Conservation (phyloP, 2,329 filamentous ascomycete genomes). For the Zasmidium cellare region DNA sequence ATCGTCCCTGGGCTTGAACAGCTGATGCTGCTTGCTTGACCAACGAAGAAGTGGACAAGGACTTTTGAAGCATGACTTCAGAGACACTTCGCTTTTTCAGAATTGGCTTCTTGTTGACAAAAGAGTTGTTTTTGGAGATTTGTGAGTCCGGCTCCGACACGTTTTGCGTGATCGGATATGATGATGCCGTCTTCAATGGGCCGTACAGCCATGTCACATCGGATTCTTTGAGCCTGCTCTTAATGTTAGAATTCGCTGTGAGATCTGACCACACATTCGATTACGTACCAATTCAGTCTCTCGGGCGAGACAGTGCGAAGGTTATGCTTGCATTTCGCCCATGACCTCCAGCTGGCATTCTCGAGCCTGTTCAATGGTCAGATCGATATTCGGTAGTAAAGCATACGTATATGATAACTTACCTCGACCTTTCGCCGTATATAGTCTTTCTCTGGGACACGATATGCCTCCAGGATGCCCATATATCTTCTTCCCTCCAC, state of each 20-base stretch:
- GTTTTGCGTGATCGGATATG: constrained; percentile 51
- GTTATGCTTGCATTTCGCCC: constrained; percentile 89
- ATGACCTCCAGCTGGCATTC: constrained; percentile 96
- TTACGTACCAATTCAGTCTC: constrained; percentile 82
- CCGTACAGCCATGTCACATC: constrained; percentile 98
- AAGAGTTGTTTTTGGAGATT: constrained; percentile 64
- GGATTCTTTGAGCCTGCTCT: constrained; percentile 83
- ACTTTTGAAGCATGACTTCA: constrained; percentile 88
- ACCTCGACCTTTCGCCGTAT: constrained; percentile 71
- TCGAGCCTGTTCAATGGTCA: constrained; percentile 59
- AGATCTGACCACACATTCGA: neutral
- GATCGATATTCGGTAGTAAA: neutral
- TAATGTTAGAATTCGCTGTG: constrained; percentile 33
- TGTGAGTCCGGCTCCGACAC: constrained; percentile 54
- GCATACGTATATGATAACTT: neutral
- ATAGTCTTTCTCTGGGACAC: constrained; percentile 70
- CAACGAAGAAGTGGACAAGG: constrained; percentile 82
- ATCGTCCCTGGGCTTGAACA: constrained; percentile 73
- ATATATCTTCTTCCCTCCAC: constrained; percentile 95
- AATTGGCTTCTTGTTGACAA: constrained; percentile 83
- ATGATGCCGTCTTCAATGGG: constrained; percentile 74
- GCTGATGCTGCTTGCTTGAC: constrained; percentile 86
- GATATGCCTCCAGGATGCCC: constrained; percentile 95
- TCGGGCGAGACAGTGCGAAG: constrained; percentile 87
- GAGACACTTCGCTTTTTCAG: constrained; percentile 96